phyloP scores from a whole-genome alignment of 208 protist genomes.

The Crithidia bombi region DNA sequence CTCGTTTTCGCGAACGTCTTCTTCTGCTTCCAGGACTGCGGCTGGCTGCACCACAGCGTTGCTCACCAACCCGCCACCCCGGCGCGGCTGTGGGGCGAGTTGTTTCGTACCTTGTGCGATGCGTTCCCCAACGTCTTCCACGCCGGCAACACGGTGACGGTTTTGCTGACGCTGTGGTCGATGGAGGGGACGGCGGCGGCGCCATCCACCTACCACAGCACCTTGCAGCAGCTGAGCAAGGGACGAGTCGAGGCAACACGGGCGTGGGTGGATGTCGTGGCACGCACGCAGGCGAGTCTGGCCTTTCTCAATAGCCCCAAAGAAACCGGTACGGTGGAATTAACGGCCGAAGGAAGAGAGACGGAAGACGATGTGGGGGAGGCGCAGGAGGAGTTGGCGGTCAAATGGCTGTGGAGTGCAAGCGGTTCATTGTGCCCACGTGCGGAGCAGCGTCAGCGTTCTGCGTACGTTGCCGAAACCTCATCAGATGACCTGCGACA shows the following conservation, averaged over 20 bases:
- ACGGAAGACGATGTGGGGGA: not conserved
- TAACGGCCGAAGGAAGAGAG: not conserved
- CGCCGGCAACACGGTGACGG: constrained; percentile 48
- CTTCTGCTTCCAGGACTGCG: constrained; percentile 35
- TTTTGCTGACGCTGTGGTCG: constrained; percentile 45
- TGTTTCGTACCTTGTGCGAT: constrained; percentile 34
- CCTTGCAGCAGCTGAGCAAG: constrained; percentile 5
- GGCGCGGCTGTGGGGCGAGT: constrained; percentile 41
- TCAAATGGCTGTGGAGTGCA: not conserved
- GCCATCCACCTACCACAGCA: constrained; percentile 24
- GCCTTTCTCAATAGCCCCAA: not conserved
- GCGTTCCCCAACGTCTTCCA: constrained; percentile 67
- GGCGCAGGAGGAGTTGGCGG: not conserved
- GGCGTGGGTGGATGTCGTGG: constrained; percentile 13
- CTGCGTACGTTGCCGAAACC: not conserved
- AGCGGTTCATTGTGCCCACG: not conserved
- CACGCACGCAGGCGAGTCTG: not conserved
- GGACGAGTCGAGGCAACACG: constrained; percentile 26
- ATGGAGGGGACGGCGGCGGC: constrained; percentile 41
- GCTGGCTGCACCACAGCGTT: constrained; percentile 25
- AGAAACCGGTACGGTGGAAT: not conserved
- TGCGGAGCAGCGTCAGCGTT: constrained; percentile 10
- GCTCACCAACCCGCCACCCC: constrained; percentile 36
- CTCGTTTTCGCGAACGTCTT: constrained; percentile 37
- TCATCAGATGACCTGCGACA: not conserved